These are phyloP conservation scores for Tremella fuciformis DNA, from an alignment of 768 basidiomycete species.

Conservation along the genomic window DNA sequence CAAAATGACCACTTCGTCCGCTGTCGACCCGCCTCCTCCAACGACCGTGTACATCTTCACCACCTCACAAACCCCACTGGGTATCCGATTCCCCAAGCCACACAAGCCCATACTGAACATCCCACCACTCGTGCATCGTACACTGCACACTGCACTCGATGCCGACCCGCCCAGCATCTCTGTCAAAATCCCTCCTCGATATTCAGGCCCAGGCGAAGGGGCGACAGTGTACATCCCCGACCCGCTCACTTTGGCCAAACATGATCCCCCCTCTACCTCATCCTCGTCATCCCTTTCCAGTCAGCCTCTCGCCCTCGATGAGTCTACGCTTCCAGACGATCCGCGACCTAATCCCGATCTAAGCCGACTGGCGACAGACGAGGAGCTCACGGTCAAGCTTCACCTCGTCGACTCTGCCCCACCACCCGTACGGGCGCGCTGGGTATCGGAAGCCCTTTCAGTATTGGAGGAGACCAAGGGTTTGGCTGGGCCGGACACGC, in stretches of 20 bases:
- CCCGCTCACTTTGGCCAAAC: constrained; percentile 34
- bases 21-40: constrained; percentile 4
- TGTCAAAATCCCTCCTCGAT: background rate
- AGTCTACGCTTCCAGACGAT: background rate
- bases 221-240: constrained; percentile 30
- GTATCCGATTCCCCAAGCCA: constrained; percentile 40
- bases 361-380: constrained; percentile 11
- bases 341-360: background rate
- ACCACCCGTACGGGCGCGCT: constrained; percentile 5
- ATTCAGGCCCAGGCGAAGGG: background rate
- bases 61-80: constrained; percentile 42
- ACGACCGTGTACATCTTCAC: constrained; percentile 39
- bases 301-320: background rate
- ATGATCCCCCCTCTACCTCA: constrained; percentile 16
- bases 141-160: constrained; percentile 46
- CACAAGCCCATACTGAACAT: constrained; percentile 34
- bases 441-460: constrained; percentile 23
- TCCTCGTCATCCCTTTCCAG: background rate
- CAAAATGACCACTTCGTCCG: background rate
- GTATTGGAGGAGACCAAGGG: constrained; percentile 28
- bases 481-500: constrained; percentile 32
- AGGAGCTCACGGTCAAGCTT: constrained; percentile 40
- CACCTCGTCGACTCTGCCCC: constrained; percentile 24
- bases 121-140: constrained; percentile 45
- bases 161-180: constrained; percentile 18